Conservation (phyloP, 371 early-diverging fungal genomes). For the Circinella umbellata region DNA sequence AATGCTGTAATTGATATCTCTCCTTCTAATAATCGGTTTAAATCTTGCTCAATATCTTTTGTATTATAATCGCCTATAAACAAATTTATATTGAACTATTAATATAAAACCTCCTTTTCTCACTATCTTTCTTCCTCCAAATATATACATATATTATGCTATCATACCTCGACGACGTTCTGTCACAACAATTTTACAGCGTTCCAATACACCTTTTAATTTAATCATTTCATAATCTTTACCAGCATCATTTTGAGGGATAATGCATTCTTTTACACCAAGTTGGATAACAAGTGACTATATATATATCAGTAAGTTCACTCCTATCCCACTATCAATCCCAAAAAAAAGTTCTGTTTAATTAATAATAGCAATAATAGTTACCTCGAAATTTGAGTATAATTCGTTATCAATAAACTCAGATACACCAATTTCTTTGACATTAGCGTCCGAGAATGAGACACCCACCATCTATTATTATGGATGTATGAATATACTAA, state of each 20-base stretch:
- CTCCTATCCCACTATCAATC: too few species aligned
- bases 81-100: not conserved
- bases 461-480: conserved; percentile 76
- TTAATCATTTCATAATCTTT: conserved; percentile 74
- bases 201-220: conserved; percentile 67
- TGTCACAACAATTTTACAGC: conserved; percentile 81
- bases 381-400: conserved; percentile 89
- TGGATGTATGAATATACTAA: too few species aligned
- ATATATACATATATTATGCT: too few species aligned
- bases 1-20: conserved; percentile 68
- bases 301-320: not conserved
- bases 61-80: conserved; percentile 63
- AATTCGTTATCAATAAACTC: conserved; percentile 94
- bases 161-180: conserved; percentile 26
- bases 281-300: conserved; percentile 88
- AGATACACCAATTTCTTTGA: conserved; percentile 75
- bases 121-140: too few species aligned
- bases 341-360: too few species aligned
- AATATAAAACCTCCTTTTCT: not conserved
- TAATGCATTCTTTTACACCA: conserved; percentile 89
- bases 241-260: conserved; percentile 60
- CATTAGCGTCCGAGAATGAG: conserved; percentile 87
- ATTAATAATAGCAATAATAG: too few species aligned
- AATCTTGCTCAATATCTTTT: conserved; percentile 85
- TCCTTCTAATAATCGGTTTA: conserved; percentile 77